Percentiles rank a stretch among this genome's conserved stretches.
phyloP scores from a whole-genome alignment of 352 stramenopile species.

The Aphanomyces cochlioides region DNA sequence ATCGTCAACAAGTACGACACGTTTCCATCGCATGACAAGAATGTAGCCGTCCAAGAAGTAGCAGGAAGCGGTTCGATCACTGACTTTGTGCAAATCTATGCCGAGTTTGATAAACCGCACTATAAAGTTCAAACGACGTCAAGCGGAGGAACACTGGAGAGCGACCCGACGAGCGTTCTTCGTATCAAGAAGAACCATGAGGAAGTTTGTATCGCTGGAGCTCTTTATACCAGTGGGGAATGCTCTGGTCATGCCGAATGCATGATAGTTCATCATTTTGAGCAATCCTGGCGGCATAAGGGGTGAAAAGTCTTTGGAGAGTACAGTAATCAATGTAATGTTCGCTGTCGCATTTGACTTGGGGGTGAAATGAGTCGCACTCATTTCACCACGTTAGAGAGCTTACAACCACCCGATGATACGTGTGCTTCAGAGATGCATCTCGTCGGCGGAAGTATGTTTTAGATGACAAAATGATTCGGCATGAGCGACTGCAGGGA shows the following conservation, averaged over 20 bases:
- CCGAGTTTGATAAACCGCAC: not conserved
- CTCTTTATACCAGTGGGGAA: not conserved
- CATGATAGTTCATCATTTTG: not conserved
- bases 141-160: not conserved
- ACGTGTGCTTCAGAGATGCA: too few relatives aligned
- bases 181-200: not conserved
- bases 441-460: too few relatives aligned
- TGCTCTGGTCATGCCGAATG: not conserved
- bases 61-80: not conserved
- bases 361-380: too few relatives aligned
- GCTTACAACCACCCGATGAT: too few relatives aligned
- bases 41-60: not conserved
- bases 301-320: not conserved
- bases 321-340: too few relatives aligned
- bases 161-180: not conserved
- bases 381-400: too few relatives aligned
- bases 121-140: not conserved
- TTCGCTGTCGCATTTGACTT: too few relatives aligned
- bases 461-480: too few relatives aligned
- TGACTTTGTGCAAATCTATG: not conserved
- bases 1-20: slow-evolving; percentile 1
- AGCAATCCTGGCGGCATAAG: not conserved
- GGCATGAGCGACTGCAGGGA: too few relatives aligned
- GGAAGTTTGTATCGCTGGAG: not conserved
- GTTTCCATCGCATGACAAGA: not conserved